A percentile compares a stretch with the other conserved stretches of the same genome.
Conservation (phyloP, 2,329 filamentous ascomycete species). For the Neofusicoccum parvum region DNA sequence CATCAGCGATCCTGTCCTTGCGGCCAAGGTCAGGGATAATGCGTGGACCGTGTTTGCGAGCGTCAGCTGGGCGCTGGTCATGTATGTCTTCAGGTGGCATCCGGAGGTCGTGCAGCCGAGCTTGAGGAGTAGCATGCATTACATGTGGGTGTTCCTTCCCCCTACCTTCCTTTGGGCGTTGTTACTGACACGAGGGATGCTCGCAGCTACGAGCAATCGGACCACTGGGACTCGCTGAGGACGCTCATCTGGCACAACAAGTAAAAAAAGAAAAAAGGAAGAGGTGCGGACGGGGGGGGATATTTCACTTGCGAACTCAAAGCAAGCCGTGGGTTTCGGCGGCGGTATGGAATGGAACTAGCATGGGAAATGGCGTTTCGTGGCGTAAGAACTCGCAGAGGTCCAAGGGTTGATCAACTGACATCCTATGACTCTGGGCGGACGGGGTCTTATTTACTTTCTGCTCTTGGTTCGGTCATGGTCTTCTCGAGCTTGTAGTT, state of each 20-base stretch:
- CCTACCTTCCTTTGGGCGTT: conserved; percentile 3
- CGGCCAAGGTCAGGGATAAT: conserved; percentile 53
- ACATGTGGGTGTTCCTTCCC: conserved; percentile 70
- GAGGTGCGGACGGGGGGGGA: background rate
- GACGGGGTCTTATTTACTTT: no score
- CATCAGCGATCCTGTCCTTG: conserved; percentile 40
- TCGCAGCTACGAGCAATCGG: conserved; percentile 71
- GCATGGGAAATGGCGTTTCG: background rate
- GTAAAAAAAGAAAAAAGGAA: conserved; percentile 32
- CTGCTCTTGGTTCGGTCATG: no score
- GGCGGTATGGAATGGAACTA: background rate
- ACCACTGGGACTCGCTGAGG: conserved; percentile 83
- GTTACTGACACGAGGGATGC: background rate
- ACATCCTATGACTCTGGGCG: no score
- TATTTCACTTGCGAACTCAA: background rate
- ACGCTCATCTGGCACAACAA: conserved; percentile 87
- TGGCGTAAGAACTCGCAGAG: no score
- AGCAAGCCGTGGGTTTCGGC: background rate
- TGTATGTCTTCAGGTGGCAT: conserved; percentile 93
- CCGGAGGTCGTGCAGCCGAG: conserved; percentile 90
- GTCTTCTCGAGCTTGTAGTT: no score
- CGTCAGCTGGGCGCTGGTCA: conserved; percentile 87
- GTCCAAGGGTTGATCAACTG: no score
- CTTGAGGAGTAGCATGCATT: conserved; percentile 92
- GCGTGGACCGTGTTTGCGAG: conserved; percentile 94